Evolutionary conservation across 2,329 filamentous ascomycete species (phyloP).

Genomic region (Pseudocercospora fijiensis): DNA sequence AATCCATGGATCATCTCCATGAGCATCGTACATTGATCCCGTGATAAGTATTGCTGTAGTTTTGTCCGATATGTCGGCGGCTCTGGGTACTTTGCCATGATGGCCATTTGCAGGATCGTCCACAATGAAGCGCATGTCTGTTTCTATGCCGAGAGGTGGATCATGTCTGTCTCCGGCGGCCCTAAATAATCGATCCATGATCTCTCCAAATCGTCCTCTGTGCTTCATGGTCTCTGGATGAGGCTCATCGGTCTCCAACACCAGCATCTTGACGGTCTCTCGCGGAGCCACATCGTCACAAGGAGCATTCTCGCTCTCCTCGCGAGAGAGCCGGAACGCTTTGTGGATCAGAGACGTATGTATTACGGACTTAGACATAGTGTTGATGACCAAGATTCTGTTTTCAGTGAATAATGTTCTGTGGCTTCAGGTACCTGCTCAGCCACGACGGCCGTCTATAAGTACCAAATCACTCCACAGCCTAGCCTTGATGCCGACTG

Average conservation of each 20-base stretch:
- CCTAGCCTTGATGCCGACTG: not conserved
- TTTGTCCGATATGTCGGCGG: slow-evolving; percentile 49
- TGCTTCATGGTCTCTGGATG: slow-evolving; percentile 53
- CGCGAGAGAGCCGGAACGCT: not conserved
- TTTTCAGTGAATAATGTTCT: not conserved
- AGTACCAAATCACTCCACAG: not conserved
- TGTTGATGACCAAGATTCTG: not conserved
- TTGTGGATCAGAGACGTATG: not conserved
- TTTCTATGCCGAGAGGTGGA: slow-evolving; percentile 56
- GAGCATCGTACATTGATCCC: slow-evolving; percentile 50
- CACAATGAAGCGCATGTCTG: slow-evolving; percentile 57
- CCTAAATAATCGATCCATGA: slow-evolving; percentile 54
- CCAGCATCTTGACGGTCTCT: slow-evolving; percentile 48
- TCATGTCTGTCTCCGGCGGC: slow-evolving; percentile 54
- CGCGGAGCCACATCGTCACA: not conserved
- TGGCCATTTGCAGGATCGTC: slow-evolving; percentile 40
- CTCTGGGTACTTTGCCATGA: slow-evolving; percentile 49
- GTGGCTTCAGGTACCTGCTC: not conserved
- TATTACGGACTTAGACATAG: not conserved
- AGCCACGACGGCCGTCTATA: not conserved
- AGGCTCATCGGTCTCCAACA: slow-evolving; percentile 60
- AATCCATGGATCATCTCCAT: slow-evolving; percentile 49
- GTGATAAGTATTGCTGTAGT: slow-evolving; percentile 49
- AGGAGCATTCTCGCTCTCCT: not conserved
- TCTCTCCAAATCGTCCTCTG: slow-evolving; percentile 56